Base-by-base conservation (phyloP, 768 basidiomycete species). In the Termitomyces sp. region DNA sequence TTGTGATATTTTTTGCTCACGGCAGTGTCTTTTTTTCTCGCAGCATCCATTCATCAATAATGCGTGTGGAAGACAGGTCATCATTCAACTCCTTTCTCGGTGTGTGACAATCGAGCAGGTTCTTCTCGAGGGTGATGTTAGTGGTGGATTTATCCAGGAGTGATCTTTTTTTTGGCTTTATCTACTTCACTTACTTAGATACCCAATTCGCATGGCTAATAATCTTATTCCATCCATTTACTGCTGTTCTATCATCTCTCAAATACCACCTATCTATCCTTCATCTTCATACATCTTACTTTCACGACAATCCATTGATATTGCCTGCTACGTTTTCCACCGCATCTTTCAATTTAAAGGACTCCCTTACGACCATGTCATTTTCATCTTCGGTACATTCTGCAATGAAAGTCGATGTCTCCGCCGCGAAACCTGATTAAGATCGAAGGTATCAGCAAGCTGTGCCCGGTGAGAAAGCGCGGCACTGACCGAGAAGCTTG, bases 321-420 rank as follows among this genome's bases (percentile, higher is more conserved):
- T 77, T 86, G 12, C 90, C 90, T 59, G 86, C 86, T 62, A 87
- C 78, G 61, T 73, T 80, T 72, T 92, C 89, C 48, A 91, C 84
- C 4, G 83, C 82, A 70, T 80, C 73, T 70, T 88, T 92, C 70
- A 92, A 74, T 62, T 70, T 78, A 61, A 85, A 81, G 18, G 87
- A 82, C 63, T 85, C 85, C 57, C 75, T 78, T 4, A 92, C 88
- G 16, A 95, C 91, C 58, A 78, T 78, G 61, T 92, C 90, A 68
- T 93, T 87, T 63, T 94, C 94, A 66, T 96, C 93, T 72, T 94
- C 92, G 4, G 84, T 82, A 66, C 86, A 90, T 70, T 96, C 94
- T 4, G 85, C 85, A 54, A 96, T 86, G 73, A 96, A 94, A 28
- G 90, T 87, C 18, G 89, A 77, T 30, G 92, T 89, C 69, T 96